These are phyloP conservation scores for Coniochaeta sp. DNA, from an alignment of 2,329 filamentous ascomycete genomes.

Conservation along the genomic window DNA sequence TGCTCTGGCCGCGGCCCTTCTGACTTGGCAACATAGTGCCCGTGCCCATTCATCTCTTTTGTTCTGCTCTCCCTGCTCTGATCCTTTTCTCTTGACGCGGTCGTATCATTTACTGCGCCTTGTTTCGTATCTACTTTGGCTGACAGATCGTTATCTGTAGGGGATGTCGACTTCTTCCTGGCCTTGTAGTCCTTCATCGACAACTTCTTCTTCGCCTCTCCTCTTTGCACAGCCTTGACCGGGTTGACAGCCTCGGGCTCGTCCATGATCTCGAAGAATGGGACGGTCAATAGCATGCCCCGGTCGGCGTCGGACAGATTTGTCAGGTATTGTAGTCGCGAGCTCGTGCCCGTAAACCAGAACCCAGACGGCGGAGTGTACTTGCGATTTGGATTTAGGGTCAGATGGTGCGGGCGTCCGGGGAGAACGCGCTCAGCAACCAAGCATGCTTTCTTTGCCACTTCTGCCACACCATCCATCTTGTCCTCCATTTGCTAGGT, in stretches of 20 bases:
- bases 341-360: constrained; percentile 31
- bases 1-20: constrained; percentile 20
- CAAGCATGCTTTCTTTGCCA: constrained; percentile 34
- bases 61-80: constrained; percentile 3
- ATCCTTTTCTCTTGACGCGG: constrained; percentile 6
- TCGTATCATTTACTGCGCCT: constrained; percentile 9
- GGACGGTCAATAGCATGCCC: constrained; percentile 47
- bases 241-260: constrained; percentile 28
- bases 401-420: constrained; percentile 44
- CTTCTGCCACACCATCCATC: constrained; percentile 54
- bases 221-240: constrained; percentile 29
- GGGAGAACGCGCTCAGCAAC: constrained; percentile 44
- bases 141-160: constrained; percentile 18
- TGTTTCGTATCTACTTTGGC: constrained; percentile 13
- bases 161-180: constrained; percentile 30
- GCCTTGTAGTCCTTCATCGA: constrained; percentile 54
- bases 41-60: not conserved
- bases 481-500: constrained; percentile 25
- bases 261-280: constrained; percentile 50
- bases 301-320: constrained; percentile 50
- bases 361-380: constrained; percentile 34
- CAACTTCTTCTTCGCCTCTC: constrained; percentile 44
- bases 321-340: constrained; percentile 48
- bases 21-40: constrained; percentile 3
- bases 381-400: constrained; percentile 37